Evolutionary conservation across 495 filamentous ascomycete genomes (phyloP).

Genomic region (Immersiella caudata): DNA sequence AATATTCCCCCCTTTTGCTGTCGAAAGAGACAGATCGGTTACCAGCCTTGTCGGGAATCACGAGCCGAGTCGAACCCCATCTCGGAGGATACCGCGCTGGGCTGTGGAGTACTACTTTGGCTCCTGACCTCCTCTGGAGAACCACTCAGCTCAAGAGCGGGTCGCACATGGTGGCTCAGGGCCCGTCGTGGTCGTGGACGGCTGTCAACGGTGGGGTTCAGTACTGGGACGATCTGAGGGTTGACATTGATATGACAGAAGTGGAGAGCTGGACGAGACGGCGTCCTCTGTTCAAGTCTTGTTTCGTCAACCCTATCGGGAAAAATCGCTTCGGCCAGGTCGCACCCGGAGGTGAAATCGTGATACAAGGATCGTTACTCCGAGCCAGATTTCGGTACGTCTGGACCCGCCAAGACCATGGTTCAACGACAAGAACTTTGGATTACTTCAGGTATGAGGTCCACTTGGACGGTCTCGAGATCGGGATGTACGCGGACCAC

Average conservation of each 20-base stretch:
- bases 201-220: not conserved
- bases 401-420: not conserved
- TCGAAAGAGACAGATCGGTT: not conserved
- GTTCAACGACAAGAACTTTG: not conserved
- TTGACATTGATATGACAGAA: not conserved
- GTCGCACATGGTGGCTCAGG: not conserved
- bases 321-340: not conserved
- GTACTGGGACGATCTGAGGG: not conserved
- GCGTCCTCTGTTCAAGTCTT: not conserved
- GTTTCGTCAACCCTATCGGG: not conserved
- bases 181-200: not conserved
- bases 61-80: not conserved
- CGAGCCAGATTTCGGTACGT: not conserved
- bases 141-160: not conserved
- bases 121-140: not conserved
- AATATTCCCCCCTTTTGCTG: not conserved
- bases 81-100: not conserved
- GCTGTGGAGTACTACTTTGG: conserved; percentile 1
- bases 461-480: not conserved
- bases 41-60: not conserved
- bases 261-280: not conserved
- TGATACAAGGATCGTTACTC: not conserved
- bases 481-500: too few species aligned
- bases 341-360: not conserved
- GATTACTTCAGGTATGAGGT: not conserved